phyloP scores from a whole-genome alignment of 306 rosid species.

The Pyrus bretschneideri region DNA sequence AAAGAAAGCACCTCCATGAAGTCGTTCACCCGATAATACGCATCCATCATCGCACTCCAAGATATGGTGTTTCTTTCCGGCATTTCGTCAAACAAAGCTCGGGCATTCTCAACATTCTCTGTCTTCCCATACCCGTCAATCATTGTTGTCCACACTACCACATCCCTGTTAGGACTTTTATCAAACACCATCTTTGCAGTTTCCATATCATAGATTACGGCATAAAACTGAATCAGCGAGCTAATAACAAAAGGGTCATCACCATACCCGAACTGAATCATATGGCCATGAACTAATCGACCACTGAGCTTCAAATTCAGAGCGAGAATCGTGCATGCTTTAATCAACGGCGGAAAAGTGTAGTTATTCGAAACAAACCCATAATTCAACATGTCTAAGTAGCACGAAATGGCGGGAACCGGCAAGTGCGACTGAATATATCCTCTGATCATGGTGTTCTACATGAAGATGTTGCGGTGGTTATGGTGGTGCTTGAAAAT shows the following conservation, averaged over 20 bases:
- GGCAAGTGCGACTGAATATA: conserved; percentile 32
- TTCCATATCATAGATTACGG: conserved; percentile 16
- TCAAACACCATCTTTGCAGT: conserved; percentile 50
- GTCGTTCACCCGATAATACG: conserved; percentile 31
- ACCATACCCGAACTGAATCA: conserved; percentile 36
- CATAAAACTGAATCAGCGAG: conserved; percentile 53
- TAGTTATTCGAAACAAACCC: conserved; percentile 58
- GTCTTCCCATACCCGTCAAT: conserved; percentile 70
- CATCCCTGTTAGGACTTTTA: conserved; percentile 41
- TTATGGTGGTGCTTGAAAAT: conserved; percentile 45
- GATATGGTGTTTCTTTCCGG: conserved; percentile 56
- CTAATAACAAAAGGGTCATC: conserved; percentile 56
- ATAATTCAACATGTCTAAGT: conserved; percentile 42
- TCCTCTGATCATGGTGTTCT: conserved; percentile 71
- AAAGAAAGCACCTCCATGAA: conserved; percentile 36
- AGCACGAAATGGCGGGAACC: conserved; percentile 35
- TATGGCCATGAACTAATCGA: conserved; percentile 59
- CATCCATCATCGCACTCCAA: conserved; percentile 53
- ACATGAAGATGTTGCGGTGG: conserved; percentile 54
- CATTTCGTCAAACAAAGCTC: conserved; percentile 69
- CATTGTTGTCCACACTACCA: conserved; percentile 79
- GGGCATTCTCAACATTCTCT: conserved; percentile 51
- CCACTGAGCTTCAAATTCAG: conserved; percentile 21
- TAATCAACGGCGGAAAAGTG: conserved; percentile 72
- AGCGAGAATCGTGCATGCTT: conserved; percentile 42